Evolutionary conservation across 2,329 filamentous ascomycete genomes (phyloP).

Genomic region (Coleophoma cylindrospora): DNA sequence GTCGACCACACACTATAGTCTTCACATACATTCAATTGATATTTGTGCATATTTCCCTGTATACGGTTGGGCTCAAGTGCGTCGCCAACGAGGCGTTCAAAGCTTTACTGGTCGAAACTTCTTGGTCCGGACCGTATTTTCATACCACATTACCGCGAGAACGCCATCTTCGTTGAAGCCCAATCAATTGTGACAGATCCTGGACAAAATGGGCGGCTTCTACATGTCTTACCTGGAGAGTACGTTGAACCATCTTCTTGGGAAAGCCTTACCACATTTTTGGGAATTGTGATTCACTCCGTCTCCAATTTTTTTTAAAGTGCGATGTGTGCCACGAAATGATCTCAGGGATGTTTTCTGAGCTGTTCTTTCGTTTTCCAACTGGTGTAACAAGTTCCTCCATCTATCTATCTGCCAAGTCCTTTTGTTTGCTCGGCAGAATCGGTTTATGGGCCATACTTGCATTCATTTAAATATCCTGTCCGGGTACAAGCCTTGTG

Average conservation of each 20-base stretch:
- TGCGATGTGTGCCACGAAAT: background rate
- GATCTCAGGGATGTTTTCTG: too few species aligned
- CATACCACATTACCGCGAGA: slow-evolving; percentile 20
- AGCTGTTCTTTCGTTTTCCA: background rate
- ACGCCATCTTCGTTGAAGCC: slow-evolving; percentile 14
- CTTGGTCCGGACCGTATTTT: slow-evolving; percentile 18
- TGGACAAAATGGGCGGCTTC: slow-evolving; percentile 53
- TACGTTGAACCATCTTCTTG: slow-evolving; percentile 22
- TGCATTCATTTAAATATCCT: background rate
- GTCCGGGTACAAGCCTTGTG: slow-evolving; percentile 6
- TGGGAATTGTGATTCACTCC: slow-evolving; percentile 19
- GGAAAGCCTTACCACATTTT: slow-evolving; percentile 11
- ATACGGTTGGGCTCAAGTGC: slow-evolving; percentile 51
- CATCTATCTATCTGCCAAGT: too few species aligned
- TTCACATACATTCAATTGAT: slow-evolving; percentile 23
- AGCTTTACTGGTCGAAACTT: slow-evolving; percentile 19
- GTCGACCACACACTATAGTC: slow-evolving; percentile 24
- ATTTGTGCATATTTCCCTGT: slow-evolving; percentile 31
- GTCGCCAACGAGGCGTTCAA: slow-evolving; percentile 26
- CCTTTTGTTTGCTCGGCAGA: too few species aligned
- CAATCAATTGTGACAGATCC: slow-evolving; percentile 11
- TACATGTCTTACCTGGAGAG: slow-evolving; percentile 47
- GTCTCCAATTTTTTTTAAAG: slow-evolving; percentile 3
- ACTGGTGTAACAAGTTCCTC: background rate
- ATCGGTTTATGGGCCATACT: too few species aligned